These are phyloP conservation scores for Penicillium cosmopolitanum DNA, from an alignment of 495 filamentous ascomycete species.

Conservation along the genomic window DNA sequence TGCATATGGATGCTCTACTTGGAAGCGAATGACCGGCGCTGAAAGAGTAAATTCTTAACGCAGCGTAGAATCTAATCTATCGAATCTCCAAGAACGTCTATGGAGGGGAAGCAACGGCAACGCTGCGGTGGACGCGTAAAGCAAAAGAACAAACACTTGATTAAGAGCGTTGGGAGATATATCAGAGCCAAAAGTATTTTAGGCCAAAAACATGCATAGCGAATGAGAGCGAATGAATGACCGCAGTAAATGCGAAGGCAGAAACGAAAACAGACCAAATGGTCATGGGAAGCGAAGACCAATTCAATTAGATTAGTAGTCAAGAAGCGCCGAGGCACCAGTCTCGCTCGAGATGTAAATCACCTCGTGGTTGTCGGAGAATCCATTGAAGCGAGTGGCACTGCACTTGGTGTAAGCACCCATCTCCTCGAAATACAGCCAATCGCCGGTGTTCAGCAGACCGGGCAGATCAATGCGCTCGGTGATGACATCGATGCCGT, in stretches of 20 bases:
- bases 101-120: not conserved
- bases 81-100: not conserved
- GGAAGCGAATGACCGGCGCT: not conserved
- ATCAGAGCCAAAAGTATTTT: not conserved
- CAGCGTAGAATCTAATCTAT: conserved; percentile 3
- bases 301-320: conserved; percentile 38
- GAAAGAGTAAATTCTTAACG: conserved; percentile 6
- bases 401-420: conserved; percentile 98
- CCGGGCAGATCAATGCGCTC: conserved; percentile 73
- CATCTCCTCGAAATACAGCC: conserved; percentile 99
- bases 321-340: conserved; percentile 77
- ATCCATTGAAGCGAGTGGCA: conserved; percentile 98
- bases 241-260: conserved; percentile 6
- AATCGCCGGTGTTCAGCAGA: conserved; percentile 86
- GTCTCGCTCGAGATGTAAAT: conserved; percentile 94
- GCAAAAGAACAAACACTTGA: too few species aligned
- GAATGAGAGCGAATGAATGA: not conserved
- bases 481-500: conserved; percentile 92
- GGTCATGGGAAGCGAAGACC: conserved; percentile 2
- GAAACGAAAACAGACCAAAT: not conserved
- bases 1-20: not conserved
- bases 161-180: not conserved
- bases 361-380: conserved; percentile 87
- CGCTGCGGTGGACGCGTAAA: not conserved
- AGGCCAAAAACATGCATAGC: not conserved